Evolutionary conservation across 768 basidiomycete species (phyloP).

Genomic region (Tulasnella sp.): DNA sequence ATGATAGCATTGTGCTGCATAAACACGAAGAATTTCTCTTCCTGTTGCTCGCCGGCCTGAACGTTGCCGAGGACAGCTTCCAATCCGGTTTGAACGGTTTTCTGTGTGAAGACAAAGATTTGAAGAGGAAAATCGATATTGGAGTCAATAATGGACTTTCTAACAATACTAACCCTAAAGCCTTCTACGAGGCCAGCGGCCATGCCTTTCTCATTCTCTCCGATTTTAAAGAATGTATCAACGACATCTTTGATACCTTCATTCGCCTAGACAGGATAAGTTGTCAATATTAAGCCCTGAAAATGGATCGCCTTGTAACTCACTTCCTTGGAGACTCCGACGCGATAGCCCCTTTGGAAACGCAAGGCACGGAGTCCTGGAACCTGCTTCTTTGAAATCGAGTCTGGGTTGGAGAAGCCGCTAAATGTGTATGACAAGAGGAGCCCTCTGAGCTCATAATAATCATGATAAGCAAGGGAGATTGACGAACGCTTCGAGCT

Average conservation of each 20-base stretch:
- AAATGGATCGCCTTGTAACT: no score
- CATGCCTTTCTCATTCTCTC: not conserved
- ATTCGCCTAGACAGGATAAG: not conserved
- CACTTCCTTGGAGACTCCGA: not conserved
- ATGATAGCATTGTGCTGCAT: constrained; percentile 16
- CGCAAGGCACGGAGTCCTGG: constrained; percentile 11
- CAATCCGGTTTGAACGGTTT: not conserved
- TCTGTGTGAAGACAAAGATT: not conserved
- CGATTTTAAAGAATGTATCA: constrained; percentile 7
- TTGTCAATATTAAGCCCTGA: no score
- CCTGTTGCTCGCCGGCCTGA: constrained; percentile 10
- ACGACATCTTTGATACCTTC: not conserved
- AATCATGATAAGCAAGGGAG: not conserved
- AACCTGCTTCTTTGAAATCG: not conserved
- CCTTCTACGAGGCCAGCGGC: not conserved
- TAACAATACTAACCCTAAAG: not conserved
- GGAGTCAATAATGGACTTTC: not conserved
- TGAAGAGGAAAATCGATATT: not conserved
- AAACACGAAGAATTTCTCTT: constrained; percentile 16
- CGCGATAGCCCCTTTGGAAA: not conserved
- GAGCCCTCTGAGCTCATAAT: not conserved
- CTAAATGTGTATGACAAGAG: not conserved
- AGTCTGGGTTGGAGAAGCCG: not conserved
- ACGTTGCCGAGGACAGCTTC: constrained; percentile 8
- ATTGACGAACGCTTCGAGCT: constrained; percentile 9